A percentile compares a stretch with the other conserved stretches of the same genome.
These are phyloP conservation scores for Backusella parvicylindrica DNA, from an alignment of 192 early-diverging fungal genomes.

Conservation along the genomic window DNA sequence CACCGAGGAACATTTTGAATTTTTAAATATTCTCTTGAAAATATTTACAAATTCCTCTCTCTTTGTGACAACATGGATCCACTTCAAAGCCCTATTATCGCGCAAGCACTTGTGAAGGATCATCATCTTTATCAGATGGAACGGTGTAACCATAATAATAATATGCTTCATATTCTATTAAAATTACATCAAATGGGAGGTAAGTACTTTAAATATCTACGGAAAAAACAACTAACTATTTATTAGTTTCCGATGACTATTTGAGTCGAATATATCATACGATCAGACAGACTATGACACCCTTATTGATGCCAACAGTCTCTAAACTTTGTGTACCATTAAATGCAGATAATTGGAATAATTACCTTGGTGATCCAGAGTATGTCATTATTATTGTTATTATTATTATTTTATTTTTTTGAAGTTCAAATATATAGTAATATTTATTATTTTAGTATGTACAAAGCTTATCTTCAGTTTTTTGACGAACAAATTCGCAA, in stretches of 20 bases:
- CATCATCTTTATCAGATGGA: conserved; percentile 1
- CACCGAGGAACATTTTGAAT: background rate
- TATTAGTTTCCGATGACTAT: background rate
- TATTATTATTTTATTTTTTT: no score
- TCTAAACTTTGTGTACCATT: background rate
- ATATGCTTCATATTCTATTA: background rate
- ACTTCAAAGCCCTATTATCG: background rate
- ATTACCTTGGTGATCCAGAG: background rate
- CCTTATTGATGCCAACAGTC: background rate
- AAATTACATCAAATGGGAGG: background rate
- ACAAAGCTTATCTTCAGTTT: background rate
- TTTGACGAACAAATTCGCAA: background rate
- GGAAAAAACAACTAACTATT: background rate
- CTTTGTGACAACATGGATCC: background rate
- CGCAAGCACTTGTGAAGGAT: background rate
- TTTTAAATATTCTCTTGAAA: background rate
- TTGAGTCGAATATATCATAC: background rate
- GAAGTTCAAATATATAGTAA: background rate
- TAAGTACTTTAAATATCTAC: background rate
- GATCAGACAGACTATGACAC: background rate
- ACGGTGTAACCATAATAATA: background rate
- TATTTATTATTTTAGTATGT: background rate
- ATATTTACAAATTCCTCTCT: background rate
- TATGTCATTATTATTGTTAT: background rate
- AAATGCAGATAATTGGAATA: background rate